A percentile compares a stretch with the other conserved stretches of the same genome.
Evolutionary conservation across 129 eudicot genomes (phyloP).

Genomic region (Deinandra increscens): DNA sequence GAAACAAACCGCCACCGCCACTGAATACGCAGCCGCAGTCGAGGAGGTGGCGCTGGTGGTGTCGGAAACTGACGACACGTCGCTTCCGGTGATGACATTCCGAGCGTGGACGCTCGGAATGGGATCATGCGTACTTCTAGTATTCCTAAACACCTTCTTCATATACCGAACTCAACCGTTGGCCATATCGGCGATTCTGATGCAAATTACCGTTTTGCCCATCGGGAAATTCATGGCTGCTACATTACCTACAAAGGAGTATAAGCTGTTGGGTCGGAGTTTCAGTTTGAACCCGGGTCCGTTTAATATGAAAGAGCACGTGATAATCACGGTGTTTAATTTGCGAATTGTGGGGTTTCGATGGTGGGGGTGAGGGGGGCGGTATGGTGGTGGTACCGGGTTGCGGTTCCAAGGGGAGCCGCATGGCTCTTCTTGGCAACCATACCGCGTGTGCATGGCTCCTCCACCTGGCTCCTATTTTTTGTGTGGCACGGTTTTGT

Average conservation of each 20-base stretch:
- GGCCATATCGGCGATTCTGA: constrained; percentile 77
- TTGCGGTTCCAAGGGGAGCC: too few relatives aligned
- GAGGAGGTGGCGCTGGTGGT: constrained; percentile 96
- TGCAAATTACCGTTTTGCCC: constrained; percentile 86
- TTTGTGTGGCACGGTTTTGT: too few relatives aligned
- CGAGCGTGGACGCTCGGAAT: constrained; percentile 88
- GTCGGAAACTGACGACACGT: constrained; percentile 88
- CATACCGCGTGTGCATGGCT: too few relatives aligned
- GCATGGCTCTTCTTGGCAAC: too few relatives aligned
- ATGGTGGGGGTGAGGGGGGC: constrained; percentile 95
- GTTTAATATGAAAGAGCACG: constrained; percentile 90
- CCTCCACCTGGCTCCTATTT: too few relatives aligned
- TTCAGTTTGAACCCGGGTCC: constrained; percentile 92
- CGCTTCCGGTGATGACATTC: constrained; percentile 87
- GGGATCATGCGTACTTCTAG: constrained; percentile 57
- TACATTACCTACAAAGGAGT: constrained; percentile 53
- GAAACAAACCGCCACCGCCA: neutral
- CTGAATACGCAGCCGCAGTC: constrained; percentile 62
- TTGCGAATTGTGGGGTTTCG: constrained; percentile 84
- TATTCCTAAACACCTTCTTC: constrained; percentile 85
- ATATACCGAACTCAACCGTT: constrained; percentile 85
- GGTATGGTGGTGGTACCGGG: too few relatives aligned
- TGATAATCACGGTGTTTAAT: constrained; percentile 77
- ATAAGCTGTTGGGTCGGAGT: constrained; percentile 43
- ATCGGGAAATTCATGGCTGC: constrained; percentile 87